Conservation (phyloP, 192 early-diverging fungal genomes). For the Kappamyces sp. region DNA sequence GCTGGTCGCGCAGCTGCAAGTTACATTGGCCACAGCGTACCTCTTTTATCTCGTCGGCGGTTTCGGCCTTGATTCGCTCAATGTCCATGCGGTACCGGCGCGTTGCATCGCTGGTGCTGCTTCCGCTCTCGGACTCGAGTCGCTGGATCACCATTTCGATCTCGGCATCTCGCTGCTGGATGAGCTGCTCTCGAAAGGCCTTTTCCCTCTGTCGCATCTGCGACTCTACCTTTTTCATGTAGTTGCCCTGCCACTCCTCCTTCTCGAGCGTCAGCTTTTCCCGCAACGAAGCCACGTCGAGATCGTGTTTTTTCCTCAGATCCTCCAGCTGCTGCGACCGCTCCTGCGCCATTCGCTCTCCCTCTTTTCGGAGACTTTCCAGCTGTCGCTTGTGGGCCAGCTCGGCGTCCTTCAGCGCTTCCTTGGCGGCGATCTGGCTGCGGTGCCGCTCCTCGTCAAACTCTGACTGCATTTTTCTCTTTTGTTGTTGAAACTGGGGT, state of each 20-base stretch:
- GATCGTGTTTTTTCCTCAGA: slow-evolving; percentile 22
- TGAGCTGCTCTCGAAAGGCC: slow-evolving; percentile 45
- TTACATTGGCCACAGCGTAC: slow-evolving; percentile 1
- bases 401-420: slow-evolving; percentile 28
- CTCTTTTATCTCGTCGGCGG: slow-evolving; percentile 46
- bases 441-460: slow-evolving; percentile 40
- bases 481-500: slow-evolving; percentile 49
- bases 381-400: slow-evolving; percentile 25
- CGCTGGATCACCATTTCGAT: slow-evolving; percentile 52
- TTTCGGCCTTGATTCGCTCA: slow-evolving; percentile 40
- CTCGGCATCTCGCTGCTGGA: slow-evolving; percentile 51
- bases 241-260: slow-evolving; percentile 48
- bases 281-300: slow-evolving; percentile 27
- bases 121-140: slow-evolving; percentile 47
- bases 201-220: slow-evolving; percentile 45
- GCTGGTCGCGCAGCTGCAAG: slow-evolving; percentile 40
- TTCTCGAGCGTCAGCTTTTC: slow-evolving; percentile 45
- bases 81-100: slow-evolving; percentile 47
- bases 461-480: slow-evolving; percentile 45
- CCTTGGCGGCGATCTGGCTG: slow-evolving; percentile 23
- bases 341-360: slow-evolving; percentile 24
- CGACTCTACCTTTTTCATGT: slow-evolving; percentile 40
- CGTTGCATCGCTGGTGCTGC: slow-evolving; percentile 36
- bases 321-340: slow-evolving; percentile 25
- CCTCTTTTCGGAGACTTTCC: slow-evolving; percentile 25